Evolutionary conservation across 2,329 filamentous ascomycete genomes (phyloP), one percentile per base, ranked within the genome.

Genomic region (Fusarium stilboides): DNA sequence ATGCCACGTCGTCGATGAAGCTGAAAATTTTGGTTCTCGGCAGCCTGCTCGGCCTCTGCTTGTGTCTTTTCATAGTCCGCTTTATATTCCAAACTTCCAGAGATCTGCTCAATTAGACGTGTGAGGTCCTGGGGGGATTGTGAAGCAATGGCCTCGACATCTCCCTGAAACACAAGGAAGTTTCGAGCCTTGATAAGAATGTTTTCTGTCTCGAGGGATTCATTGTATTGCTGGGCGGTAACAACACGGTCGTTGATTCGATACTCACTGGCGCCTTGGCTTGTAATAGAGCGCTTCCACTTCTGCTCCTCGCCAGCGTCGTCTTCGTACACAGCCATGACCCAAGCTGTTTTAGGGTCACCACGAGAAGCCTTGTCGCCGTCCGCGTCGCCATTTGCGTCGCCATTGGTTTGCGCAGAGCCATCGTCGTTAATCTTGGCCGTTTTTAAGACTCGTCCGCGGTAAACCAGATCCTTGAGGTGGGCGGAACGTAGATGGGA

Each of bases 291-390:
- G 65, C 96, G 93, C 82, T 97, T 97, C 96, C 96, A 99, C 72
- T 91, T 90, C 77, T 98, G 94, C 79, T 97, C 94, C 75, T 97
- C 93, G 46, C 94, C 95, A 3, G 94, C 94, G 78, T 99, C 96
- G 77, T 99, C 96, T 78, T 98, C 94, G 80, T 98, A 99, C 17
- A 99, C 95, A 31, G 96, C 96, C 94, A 98, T 98, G 15, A 99
- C 97, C 95, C 95, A 99, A 5, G 96, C 97, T 4, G 91, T 96
- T 79, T 94, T 96, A 1, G 96, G 96, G 74, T 99, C 95, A 69
- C 89, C 88, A 36, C 88, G 90, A n/a, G 88, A 90, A 56, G 89
- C 86, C 56, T 89, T 86, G 36, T 87, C 88, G 34, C 85, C 86
- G 20, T 86, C 86, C 39, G 87, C 83, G 55, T 88, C 84, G 26